Conservation (phyloP, 163 green algal species). For the Scenedesmus sp. region DNA sequence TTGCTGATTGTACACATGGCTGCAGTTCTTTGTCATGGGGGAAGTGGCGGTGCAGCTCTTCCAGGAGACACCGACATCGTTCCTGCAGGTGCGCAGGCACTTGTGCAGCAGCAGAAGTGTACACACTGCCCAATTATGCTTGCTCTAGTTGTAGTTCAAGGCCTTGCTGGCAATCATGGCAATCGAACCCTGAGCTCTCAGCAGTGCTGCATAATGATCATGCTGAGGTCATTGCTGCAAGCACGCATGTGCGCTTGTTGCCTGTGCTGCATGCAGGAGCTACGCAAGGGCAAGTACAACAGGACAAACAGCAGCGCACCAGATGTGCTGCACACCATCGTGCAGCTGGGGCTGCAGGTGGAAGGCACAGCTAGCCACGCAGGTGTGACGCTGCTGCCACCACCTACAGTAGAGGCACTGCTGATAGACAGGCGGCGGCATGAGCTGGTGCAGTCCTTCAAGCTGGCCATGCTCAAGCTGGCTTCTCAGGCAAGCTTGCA, state of each 20-base stretch:
- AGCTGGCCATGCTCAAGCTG: slow-evolving; percentile 86
- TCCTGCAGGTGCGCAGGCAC: slow-evolving; percentile 68
- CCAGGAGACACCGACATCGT: slow-evolving; percentile 77
- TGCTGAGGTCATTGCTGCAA: neutral
- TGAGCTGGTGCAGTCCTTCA: slow-evolving; percentile 86
- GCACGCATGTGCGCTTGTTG: neutral
- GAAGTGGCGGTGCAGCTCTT: slow-evolving; percentile 87
- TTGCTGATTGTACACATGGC: neutral
- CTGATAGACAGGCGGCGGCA: slow-evolving; percentile 68
- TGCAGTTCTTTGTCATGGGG: slow-evolving; percentile 83
- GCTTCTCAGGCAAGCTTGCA: slow-evolving; percentile 70
- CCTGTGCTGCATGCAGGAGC: slow-evolving; percentile 79
- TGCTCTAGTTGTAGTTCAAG: neutral
- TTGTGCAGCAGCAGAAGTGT: neutral
- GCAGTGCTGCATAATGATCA: neutral
- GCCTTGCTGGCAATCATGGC: neutral
- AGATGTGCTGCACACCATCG: slow-evolving; percentile 73
- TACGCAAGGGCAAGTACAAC: slow-evolving; percentile 78
- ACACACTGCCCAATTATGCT: neutral
- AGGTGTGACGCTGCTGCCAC: slow-evolving; percentile 74
- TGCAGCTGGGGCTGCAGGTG: slow-evolving; percentile 76
- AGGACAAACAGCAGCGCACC: slow-evolving; percentile 68
- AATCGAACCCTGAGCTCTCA: neutral
- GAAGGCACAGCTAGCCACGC: slow-evolving; percentile 68
- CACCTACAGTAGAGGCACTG: slow-evolving; percentile 77